Base-by-base conservation (phyloP, 2,329 filamentous ascomycete genomes). In the Neocucurbitaria cava region DNA sequence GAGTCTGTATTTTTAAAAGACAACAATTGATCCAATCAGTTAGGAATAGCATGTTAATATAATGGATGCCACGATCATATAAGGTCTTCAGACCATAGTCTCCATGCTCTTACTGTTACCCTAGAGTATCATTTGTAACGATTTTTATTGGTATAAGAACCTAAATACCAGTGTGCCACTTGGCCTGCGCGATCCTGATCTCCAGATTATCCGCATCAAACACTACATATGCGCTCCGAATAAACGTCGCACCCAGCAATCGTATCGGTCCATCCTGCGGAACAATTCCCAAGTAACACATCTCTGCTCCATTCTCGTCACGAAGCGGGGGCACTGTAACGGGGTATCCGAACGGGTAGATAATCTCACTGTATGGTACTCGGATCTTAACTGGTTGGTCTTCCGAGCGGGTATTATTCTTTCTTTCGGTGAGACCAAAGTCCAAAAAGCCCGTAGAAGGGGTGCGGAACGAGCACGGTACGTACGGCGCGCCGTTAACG, bases 201-300 rank as follows among this genome's bases (percentile, higher is more conserved):
- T 52, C 51, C 9, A 44, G 33, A 23, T 35, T 26, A 11, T 59
- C 56, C n/a, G 30, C 47, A 47, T 57, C 52, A 36, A 50, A 64
- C 6, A 59, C 56, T 13, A 54, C 46, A 58, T 54, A 55, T 42
- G 49, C 55, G 28, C 56, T 59, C 36, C 54, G 48, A 39, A 57
- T 43, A 13, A 58, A 56, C 6, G 49, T 48, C 18, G 43, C 54
- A 2, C 56, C 61, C 3, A 61, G 41, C 30, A 64, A 44, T 15
- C 51, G 36, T 5, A 61, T 46, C 1, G 26, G 36, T 3, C 58
- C 55, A 20, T 48, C 40, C 17, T 33, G 53, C 10, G 51, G 52
- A 8, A 84, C 85, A 7, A 62, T 24, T 1, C 56, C 54, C 15
- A 62, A 52, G 33, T 64, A 62, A 30, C 58, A 64, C 46, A 62